Evolutionary conservation across 371 early-diverging fungal genomes (phyloP), one percentile per base, ranked within the genome.

Genomic region (Umbelopsis sp.): DNA sequence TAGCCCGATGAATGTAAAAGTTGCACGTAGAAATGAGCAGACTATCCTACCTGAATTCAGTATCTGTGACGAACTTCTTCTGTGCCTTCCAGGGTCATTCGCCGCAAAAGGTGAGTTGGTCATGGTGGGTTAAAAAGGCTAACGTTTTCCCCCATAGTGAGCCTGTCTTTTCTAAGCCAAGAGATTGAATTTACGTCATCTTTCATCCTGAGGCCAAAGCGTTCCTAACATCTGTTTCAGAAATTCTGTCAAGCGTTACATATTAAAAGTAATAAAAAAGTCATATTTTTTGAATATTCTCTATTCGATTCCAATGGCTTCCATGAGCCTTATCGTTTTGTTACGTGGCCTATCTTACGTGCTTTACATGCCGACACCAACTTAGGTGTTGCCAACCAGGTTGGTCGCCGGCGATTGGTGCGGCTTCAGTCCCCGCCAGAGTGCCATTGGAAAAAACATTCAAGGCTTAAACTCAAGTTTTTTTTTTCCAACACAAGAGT

Each of bases 61-160:
- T 35, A 57, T 18, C 35, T 57, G 57, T 12, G 57, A 57, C 32
- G 57, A 57, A 18, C 57, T 57, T 18, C 57, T 57, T 57, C 57
- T 57, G 11, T 57, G 57, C 14, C 57, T 57, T 18, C 29, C 29
- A 57, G 29, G 57, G n/a, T 57, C 57, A 29, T 57, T 57, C 14
- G 57, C 18, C n/a, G 57, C 57, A 18, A 35, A 57, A 18, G 57
- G 57, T 29, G 57, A 57, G 18, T 57, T 57, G 32, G 57, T 37
- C 57, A 57, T 57, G 29, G 25, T 57, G 12, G 41, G 41, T 51
- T 7, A 20, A 24, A 22, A 51, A 51, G 52, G 29, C 22, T 24
- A 51, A 51, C 24, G 52, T 41, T 41, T 22, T 4, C 29, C 41
- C 41, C 41, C 41, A 41, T 41, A 2, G 10, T 41, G 41, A 41